Conservation (phyloP, 148 eudicot genomes). For the Heliamphora exappendiculata region DNA sequence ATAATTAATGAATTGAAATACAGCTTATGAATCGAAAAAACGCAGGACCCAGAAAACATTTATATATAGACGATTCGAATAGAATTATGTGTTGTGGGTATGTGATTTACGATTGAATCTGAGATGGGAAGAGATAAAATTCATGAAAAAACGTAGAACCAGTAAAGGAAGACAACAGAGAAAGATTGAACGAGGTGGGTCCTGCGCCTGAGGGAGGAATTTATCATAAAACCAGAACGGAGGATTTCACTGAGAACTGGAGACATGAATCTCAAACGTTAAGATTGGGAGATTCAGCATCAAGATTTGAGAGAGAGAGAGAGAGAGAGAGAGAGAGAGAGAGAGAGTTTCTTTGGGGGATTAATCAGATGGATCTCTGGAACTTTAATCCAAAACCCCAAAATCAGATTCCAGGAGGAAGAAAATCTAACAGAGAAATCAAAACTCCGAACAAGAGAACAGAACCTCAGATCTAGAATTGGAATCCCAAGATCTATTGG, state of each 20-base stretch:
- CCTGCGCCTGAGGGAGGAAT: constrained; percentile 62
- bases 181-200: constrained; percentile 76
- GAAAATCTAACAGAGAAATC: neutral
- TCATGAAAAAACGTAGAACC: constrained; percentile 71
- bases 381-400: constrained; percentile 5
- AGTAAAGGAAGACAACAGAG: constrained; percentile 62
- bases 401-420: neutral
- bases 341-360: neutral
- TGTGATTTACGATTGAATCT: neutral
- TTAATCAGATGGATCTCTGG: neutral
- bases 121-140: neutral
- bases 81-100: neutral
- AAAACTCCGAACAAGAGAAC: neutral
- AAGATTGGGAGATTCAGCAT: constrained; percentile 4
- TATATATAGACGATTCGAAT: neutral
- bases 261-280: constrained; percentile 47
- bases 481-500: constrained; percentile 9
- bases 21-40: neutral
- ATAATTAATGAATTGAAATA: no score
- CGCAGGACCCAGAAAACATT: constrained; percentile 7
- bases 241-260: constrained; percentile 64
- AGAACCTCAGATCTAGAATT: neutral
- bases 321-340: neutral
- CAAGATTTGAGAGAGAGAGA: neutral
- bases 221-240: constrained; percentile 57